Evolutionary conservation across 768 basidiomycete species (phyloP).

Genomic region (Mrakia hoshinonis): DNA sequence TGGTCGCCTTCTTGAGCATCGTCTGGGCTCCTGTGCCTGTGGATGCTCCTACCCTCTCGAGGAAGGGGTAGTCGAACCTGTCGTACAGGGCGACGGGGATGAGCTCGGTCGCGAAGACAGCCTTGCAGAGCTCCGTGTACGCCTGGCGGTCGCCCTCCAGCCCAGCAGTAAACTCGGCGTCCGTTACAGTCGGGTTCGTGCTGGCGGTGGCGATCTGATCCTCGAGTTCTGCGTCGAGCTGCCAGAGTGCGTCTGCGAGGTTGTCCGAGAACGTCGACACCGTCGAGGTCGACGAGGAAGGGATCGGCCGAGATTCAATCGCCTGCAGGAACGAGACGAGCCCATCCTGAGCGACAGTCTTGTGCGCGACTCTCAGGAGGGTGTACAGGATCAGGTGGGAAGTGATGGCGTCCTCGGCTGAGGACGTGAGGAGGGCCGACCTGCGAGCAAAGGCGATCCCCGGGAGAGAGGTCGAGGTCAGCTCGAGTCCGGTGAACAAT

Average conservation of each 20-base stretch:
- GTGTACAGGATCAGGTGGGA: neutral
- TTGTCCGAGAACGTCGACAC: neutral
- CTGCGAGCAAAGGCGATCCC: neutral
- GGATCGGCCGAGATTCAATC: neutral
- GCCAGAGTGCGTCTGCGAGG: neutral
- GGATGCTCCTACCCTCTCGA: neutral
- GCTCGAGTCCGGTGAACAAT: neutral
- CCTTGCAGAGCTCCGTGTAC: slow-evolving; percentile 20
- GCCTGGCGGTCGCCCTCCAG: neutral
- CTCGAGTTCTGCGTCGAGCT: slow-evolving; percentile 2
- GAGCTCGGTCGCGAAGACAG: slow-evolving; percentile 2
- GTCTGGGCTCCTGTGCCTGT: neutral
- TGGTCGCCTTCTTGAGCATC: slow-evolving; percentile 9
- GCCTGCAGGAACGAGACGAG: slow-evolving; percentile 15
- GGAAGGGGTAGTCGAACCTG: slow-evolving; percentile 20
- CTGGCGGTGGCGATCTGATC: neutral
- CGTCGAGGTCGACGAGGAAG: neutral
- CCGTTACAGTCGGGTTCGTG: neutral
- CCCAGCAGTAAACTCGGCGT: neutral
- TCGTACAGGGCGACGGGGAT: neutral
- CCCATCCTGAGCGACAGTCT: neutral
- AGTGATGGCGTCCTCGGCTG: neutral
- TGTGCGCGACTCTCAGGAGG: neutral
- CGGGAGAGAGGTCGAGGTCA: neutral
- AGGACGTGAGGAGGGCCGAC: neutral